These are phyloP conservation scores for Candida berthetii DNA, from an alignment of 805 yeast species.

Conservation along the genomic window DNA sequence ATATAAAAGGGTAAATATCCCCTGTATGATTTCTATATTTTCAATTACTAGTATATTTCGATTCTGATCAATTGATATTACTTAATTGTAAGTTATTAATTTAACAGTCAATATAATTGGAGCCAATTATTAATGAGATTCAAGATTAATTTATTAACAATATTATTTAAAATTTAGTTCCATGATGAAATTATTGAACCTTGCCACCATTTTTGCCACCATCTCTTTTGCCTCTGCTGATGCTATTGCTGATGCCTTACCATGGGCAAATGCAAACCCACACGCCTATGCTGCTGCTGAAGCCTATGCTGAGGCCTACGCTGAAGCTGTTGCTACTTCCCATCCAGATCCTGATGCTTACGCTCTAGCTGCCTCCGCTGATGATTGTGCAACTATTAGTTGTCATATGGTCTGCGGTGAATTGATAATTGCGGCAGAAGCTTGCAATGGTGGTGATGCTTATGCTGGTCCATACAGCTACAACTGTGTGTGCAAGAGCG, in stretches of 20 bases:
- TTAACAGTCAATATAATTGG: too few relatives aligned
- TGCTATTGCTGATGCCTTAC: neutral
- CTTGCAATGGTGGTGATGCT: constrained; percentile 16
- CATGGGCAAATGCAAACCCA: constrained; percentile 1
- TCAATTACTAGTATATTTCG: too few relatives aligned
- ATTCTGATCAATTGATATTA: too few relatives aligned
- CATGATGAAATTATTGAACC: too few relatives aligned
- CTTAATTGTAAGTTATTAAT: too few relatives aligned
- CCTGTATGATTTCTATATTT: too few relatives aligned
- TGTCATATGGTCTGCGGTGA: constrained; percentile 25
- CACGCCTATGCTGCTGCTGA: constrained; percentile 1
- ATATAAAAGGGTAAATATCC: too few relatives aligned
- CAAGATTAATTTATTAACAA: too few relatives aligned
- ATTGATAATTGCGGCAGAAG: constrained; percentile 20
- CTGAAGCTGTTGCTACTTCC: constrained; percentile 3
- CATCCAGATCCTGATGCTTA: constrained; percentile 10
- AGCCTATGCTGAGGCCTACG: constrained; percentile 1
- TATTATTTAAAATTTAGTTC: too few relatives aligned
- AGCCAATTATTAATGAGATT: too few relatives aligned
- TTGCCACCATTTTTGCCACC: too few relatives aligned
- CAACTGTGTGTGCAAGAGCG: constrained; percentile 11
- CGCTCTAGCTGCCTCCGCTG: constrained; percentile 13
- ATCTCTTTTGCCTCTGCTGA: too few relatives aligned
- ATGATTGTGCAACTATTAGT: constrained; percentile 14
- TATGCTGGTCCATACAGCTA: constrained; percentile 5